phyloP scores from a whole-genome alignment of 2,329 filamentous ascomycete species.

The Calonectria naviculata region DNA sequence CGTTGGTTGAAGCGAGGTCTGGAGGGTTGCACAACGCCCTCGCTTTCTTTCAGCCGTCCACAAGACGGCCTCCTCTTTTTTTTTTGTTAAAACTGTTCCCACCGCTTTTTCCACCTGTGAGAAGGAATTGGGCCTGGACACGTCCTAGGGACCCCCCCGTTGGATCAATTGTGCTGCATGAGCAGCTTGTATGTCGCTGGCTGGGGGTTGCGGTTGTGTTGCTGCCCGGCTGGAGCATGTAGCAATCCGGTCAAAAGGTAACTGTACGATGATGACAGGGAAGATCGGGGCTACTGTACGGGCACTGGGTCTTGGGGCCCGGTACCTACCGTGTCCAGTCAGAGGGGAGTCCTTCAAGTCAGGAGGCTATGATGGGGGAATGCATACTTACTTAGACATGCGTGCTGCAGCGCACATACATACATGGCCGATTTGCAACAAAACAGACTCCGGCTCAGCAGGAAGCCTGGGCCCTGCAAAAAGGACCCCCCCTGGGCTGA shows the following conservation, averaged over 20 bases:
- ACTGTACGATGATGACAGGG: slow-evolving; percentile 7
- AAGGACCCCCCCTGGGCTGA: not conserved
- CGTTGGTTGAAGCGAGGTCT: slow-evolving; percentile 1
- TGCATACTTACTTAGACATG: not conserved
- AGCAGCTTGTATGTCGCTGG: slow-evolving; percentile 1
- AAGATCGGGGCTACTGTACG: slow-evolving; percentile 3
- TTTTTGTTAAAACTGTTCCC: no score
- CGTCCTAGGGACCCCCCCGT: not conserved
- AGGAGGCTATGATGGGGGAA: not conserved
- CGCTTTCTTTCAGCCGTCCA: slow-evolving; percentile 6
- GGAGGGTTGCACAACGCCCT: slow-evolving; percentile 26
- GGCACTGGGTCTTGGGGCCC: not conserved
- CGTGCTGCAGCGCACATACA: not conserved
- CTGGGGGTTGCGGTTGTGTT: slow-evolving; percentile 6
- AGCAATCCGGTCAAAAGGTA: slow-evolving; percentile 7
- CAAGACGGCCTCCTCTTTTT: not conserved
- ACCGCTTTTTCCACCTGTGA: not conserved
- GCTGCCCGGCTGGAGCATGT: not conserved
- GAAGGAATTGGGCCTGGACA: not conserved
- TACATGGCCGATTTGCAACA: not conserved
- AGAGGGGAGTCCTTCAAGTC: not conserved
- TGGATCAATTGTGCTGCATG: slow-evolving; percentile 5
- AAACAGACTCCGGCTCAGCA: slow-evolving; percentile 9
- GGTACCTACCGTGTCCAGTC: slow-evolving; percentile 3
- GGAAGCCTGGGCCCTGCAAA: slow-evolving; percentile 11